Percentiles rank a stretch among this genome's conserved stretches.
Evolutionary conservation across 345 rosid species (phyloP).

Genomic region (Microcos paniculata): DNA sequence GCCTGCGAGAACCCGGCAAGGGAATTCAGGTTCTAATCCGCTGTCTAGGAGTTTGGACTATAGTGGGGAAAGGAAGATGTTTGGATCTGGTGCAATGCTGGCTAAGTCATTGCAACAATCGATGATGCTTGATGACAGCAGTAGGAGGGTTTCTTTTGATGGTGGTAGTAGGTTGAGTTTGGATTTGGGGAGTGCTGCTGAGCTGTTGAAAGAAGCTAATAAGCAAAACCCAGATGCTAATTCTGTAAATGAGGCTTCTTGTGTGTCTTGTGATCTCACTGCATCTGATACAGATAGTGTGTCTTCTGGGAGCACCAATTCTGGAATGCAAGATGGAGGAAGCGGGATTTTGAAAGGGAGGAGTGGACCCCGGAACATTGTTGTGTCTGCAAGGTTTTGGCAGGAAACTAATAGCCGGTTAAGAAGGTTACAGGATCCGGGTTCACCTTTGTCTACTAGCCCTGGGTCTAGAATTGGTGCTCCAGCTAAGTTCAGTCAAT

Average conservation of each 20-base stretch:
- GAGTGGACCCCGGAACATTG: constrained; percentile 43
- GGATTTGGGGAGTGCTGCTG: constrained; percentile 48
- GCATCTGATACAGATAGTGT: constrained; percentile 79
- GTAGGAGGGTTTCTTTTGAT: constrained; percentile 47
- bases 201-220: constrained; percentile 26
- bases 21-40: constrained; percentile 37
- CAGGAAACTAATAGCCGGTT: constrained; percentile 89
- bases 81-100: constrained; percentile 63
- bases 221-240: constrained; percentile 41
- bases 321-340: constrained; percentile 51
- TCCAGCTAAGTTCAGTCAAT: constrained; percentile 56
- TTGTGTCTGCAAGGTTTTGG: constrained; percentile 83
- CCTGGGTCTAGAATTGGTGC: constrained; percentile 54
- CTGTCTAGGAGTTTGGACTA: constrained; percentile 64
- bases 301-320: constrained; percentile 70
- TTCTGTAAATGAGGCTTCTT: constrained; percentile 47
- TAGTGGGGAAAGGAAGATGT: constrained; percentile 33
- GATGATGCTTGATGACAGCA: constrained; percentile 44
- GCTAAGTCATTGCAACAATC: constrained; percentile 58
- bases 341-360: constrained; percentile 41
- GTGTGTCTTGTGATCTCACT: constrained; percentile 50
- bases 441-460: constrained; percentile 62
- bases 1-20: constrained; percentile 71
- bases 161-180: constrained; percentile 49
- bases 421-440: constrained; percentile 86